These are phyloP conservation scores for Trametopsis cervina DNA, from an alignment of 768 basidiomycete species.

Conservation along the genomic window DNA sequence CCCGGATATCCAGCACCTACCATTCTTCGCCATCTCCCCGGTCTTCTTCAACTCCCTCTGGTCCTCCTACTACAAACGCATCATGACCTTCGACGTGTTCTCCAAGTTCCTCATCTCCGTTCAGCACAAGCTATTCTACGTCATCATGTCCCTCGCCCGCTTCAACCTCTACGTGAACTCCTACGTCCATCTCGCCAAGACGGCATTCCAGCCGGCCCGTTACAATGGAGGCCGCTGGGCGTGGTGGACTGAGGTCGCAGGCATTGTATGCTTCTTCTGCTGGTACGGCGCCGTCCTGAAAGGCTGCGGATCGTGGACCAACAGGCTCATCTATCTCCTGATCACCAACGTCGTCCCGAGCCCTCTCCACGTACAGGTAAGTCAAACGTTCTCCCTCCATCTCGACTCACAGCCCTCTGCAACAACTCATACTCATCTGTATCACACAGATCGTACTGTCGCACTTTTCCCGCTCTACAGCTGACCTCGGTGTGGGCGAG, in stretches of 20 bases:
- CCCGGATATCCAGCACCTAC: constrained; percentile 82
- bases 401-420: background rate
- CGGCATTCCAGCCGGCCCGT: constrained; percentile 55
- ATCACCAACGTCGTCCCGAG: constrained; percentile 83
- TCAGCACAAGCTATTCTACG: constrained; percentile 91
- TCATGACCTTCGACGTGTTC: constrained; percentile 71
- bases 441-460: constrained; percentile 80
- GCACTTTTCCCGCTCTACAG: constrained; percentile 94
- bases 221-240: constrained; percentile 70
- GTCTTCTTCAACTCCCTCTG: constrained; percentile 80
- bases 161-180: constrained; percentile 94
- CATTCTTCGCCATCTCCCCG: constrained; percentile 91
- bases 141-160: constrained; percentile 83
- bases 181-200: constrained; percentile 66
- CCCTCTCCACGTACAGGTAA: constrained; percentile 91
- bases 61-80: constrained; percentile 92
- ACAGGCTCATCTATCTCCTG: constrained; percentile 64
- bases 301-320: constrained; percentile 67
- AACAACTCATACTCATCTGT: background rate
- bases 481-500: constrained; percentile 83
- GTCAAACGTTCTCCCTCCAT: constrained; percentile 13
- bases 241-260: constrained; percentile 68
- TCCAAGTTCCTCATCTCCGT: constrained; percentile 58
- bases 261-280: constrained; percentile 77
- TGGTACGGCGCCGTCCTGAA: constrained; percentile 77